A percentile compares a stretch with the other conserved stretches of the same genome.
These are phyloP conservation scores for Epichloe sylvatica DNA, from an alignment of 2,329 filamentous ascomycete genomes.

Conservation along the genomic window DNA sequence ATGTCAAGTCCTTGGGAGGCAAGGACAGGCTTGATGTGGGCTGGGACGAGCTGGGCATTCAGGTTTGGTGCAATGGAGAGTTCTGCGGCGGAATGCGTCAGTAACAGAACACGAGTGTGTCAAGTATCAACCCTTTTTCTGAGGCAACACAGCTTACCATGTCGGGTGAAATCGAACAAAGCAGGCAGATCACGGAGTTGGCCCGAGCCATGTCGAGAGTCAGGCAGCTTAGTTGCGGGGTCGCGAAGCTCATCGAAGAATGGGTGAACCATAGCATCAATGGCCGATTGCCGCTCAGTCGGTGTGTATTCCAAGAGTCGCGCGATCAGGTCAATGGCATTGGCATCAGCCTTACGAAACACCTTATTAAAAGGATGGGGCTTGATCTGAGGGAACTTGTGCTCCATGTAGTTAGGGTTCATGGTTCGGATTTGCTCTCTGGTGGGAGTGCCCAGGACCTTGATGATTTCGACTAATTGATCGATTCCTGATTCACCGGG, in stretches of 20 bases:
- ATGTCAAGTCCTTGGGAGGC: conserved; percentile 73
- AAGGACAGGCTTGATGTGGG: conserved; percentile 63
- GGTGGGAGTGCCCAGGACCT: conserved; percentile 91
- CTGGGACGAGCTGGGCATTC: conserved; percentile 77
- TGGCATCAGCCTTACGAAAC: conserved; percentile 87
- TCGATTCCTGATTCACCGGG: conserved; percentile 97
- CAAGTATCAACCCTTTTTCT: neutral
- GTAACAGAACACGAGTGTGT: neutral
- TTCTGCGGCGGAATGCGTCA: conserved; percentile 39
- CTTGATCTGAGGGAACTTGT: conserved; percentile 99
- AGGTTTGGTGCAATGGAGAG: conserved; percentile 85
- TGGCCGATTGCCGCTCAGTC: conserved; percentile 80
- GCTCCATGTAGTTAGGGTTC: conserved; percentile 99
- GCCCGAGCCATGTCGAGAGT: conserved; percentile 79
- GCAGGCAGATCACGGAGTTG: conserved; percentile 68
- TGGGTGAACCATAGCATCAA: conserved; percentile 95
- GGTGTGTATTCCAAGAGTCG: conserved; percentile 92
- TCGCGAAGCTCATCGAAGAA: conserved; percentile 97
- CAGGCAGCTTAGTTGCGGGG: conserved; percentile 77
- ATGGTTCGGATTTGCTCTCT: conserved; percentile 97
- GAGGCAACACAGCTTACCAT: conserved; percentile 51
- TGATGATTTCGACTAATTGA: conserved; percentile 98
- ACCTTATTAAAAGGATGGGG: conserved; percentile 99
- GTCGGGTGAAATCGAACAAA: conserved; percentile 85
- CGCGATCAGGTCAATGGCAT: conserved; percentile 90